Evolutionary conservation across 108 stramenopile species (phyloP).

Genomic region (Phaeodactylum tricornutum): DNA sequence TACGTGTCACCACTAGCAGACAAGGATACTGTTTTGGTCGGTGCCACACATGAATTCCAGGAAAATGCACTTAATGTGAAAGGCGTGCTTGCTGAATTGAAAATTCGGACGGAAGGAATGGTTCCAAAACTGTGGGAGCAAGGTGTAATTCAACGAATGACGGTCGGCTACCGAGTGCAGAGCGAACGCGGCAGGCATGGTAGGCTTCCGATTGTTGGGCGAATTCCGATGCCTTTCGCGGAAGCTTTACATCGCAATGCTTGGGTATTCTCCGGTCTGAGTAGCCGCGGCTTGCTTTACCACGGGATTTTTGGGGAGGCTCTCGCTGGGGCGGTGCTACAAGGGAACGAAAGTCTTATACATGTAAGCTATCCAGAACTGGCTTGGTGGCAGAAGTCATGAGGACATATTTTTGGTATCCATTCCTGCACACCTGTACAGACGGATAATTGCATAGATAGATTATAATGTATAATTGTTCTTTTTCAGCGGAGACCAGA

Average conservation of each 20-base stretch:
- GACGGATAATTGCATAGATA: no score
- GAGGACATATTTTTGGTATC: no score
- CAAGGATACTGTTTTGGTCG: slow-evolving; percentile 34
- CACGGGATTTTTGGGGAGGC: slow-evolving; percentile 67
- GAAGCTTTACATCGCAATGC: slow-evolving; percentile 18
- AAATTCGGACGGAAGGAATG: slow-evolving; percentile 35
- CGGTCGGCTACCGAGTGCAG: slow-evolving; percentile 59
- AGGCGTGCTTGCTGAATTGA: slow-evolving; percentile 41
- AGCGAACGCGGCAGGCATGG: slow-evolving; percentile 60
- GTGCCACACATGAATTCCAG: slow-evolving; percentile 81
- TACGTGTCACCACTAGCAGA: slow-evolving; percentile 61
- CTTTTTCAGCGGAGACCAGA: no score
- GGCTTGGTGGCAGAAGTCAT: slow-evolving; percentile 4
- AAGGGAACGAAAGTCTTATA: not conserved
- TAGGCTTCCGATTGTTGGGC: slow-evolving; percentile 71
- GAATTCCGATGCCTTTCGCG: slow-evolving; percentile 12
- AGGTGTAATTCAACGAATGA: slow-evolving; percentile 36
- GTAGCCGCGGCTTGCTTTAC: slow-evolving; percentile 72
- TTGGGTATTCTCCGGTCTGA: slow-evolving; percentile 77
- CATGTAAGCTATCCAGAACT: not conserved
- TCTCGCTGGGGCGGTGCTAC: slow-evolving; percentile 38
- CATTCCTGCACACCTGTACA: no score
- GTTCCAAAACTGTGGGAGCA: slow-evolving; percentile 56
- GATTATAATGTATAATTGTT: no score
- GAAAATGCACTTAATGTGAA: slow-evolving; percentile 19